Conservation (phyloP, 2,329 filamentous ascomycete genomes). For the Fusarium citri region DNA sequence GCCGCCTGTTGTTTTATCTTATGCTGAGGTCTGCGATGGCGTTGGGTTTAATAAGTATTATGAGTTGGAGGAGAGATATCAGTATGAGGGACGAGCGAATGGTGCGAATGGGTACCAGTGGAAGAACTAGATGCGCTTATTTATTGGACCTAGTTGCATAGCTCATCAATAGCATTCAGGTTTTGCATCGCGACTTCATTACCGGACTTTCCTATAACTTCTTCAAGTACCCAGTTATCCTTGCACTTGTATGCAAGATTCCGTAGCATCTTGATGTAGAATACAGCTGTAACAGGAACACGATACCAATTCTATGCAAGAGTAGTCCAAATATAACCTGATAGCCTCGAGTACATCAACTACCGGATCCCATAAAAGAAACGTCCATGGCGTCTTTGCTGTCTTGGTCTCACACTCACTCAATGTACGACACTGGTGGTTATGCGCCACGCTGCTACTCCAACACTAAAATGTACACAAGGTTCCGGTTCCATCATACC, state of each 20-base stretch:
- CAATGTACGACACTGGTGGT: background rate
- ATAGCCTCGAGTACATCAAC: no score
- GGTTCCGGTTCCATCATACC: background rate
- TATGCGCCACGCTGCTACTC: background rate
- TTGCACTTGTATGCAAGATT: background rate
- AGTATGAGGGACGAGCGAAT: conserved; percentile 33
- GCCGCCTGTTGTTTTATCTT: conserved; percentile 57
- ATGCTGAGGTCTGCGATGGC: conserved; percentile 57
- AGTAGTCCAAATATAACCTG: background rate
- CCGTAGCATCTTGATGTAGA: background rate
- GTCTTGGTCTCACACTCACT: background rate
- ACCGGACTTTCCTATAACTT: fast-evolving
- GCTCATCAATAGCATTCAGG: background rate
- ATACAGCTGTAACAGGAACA: background rate
- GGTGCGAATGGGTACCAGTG: conserved; percentile 31
- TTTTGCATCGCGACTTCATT: background rate
- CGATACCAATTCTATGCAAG: background rate
- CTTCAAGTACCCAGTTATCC: background rate
- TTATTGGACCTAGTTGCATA: background rate
- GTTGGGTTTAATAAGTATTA: conserved; percentile 60
- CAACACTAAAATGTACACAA: background rate
- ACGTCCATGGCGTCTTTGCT: background rate
- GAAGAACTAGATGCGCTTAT: conserved; percentile 1
- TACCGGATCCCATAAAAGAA: background rate
- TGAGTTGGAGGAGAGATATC: conserved; percentile 36